Conservation (phyloP, 164 flowering plant species). For the Taxillus chinensis region DNA sequence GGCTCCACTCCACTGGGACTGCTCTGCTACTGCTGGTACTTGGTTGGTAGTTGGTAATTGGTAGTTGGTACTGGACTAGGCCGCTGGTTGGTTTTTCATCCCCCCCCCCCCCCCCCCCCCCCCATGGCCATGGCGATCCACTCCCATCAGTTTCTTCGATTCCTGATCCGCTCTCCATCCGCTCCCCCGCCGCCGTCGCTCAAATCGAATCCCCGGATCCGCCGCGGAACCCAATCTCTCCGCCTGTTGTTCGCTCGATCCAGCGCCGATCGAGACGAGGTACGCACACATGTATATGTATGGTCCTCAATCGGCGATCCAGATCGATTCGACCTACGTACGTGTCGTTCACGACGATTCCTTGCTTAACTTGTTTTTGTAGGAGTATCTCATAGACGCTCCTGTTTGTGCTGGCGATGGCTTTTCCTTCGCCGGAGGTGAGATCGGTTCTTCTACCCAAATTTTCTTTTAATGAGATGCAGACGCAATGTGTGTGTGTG, state of each 20-base stretch:
- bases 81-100: too few relatives aligned
- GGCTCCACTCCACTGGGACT: too few relatives aligned
- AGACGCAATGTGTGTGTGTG: too few relatives aligned
- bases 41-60: too few relatives aligned
- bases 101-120: too few relatives aligned
- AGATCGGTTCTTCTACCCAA: background rate
- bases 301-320: background rate
- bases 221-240: background rate
- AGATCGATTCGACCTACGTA: too few relatives aligned
- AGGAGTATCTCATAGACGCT: conserved; percentile 80
- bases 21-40: too few relatives aligned
- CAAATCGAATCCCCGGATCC: background rate
- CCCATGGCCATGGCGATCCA: background rate
- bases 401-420: conserved; percentile 84
- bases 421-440: conserved; percentile 90
- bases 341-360: background rate
- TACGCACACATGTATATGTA: background rate
- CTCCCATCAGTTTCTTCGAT: background rate
- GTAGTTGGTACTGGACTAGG: too few relatives aligned
- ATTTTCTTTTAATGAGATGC: too few relatives aligned
- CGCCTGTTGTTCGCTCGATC: background rate
- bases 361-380: background rate
- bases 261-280: background rate
- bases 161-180: background rate
- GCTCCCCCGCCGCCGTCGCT: background rate